Percentiles rank a stretch among this genome's conserved stretches.
Conservation (phyloP, 352 stramenopile species). For the Pythium chondricola region DNA sequence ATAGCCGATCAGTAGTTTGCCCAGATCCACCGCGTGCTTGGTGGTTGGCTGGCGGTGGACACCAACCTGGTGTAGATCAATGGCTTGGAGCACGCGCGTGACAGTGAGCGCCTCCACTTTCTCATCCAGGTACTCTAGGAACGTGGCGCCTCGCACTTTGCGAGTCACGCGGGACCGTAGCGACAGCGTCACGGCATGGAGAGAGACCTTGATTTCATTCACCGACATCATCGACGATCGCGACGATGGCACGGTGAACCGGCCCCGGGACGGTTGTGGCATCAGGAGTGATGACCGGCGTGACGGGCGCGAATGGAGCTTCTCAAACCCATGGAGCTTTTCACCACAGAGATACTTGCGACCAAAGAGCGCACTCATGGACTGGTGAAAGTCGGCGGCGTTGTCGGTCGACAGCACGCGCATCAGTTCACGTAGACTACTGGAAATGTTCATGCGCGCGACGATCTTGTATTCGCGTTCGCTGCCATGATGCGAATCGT, state of each 20-base stretch:
- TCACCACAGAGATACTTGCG: slow-evolving; percentile 54
- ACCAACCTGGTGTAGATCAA: slow-evolving; percentile 29
- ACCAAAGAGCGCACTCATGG: slow-evolving; percentile 59
- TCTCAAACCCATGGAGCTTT: slow-evolving; percentile 34
- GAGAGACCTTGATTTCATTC: slow-evolving; percentile 25
- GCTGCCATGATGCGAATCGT: not conserved
- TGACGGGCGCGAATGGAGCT: no score
- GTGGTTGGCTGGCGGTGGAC: slow-evolving; percentile 17
- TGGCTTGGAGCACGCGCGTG: slow-evolving; percentile 55
- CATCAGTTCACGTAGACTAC: slow-evolving; percentile 54
- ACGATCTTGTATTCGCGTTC: slow-evolving; percentile 56
- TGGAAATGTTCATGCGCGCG: slow-evolving; percentile 50
- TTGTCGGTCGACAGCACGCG: slow-evolving; percentile 45
- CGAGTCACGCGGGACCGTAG: slow-evolving; percentile 38
- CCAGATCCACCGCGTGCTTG: slow-evolving; percentile 12
- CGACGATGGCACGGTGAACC: slow-evolving; percentile 15
- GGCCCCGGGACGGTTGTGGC: not conserved
- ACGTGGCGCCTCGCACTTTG: slow-evolving; percentile 45
- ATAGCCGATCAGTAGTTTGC: slow-evolving; percentile 46
- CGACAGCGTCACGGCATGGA: slow-evolving; percentile 54
- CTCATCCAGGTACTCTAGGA: slow-evolving; percentile 57
- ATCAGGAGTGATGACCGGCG: not conserved
- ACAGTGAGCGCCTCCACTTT: slow-evolving; percentile 43
- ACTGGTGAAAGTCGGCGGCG: slow-evolving; percentile 43
- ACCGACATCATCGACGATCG: slow-evolving; percentile 5